A percentile compares a stretch with the other conserved stretches of the same genome.
phyloP scores from a whole-genome alignment of 441 rosid species.

The Croton setiger region DNA sequence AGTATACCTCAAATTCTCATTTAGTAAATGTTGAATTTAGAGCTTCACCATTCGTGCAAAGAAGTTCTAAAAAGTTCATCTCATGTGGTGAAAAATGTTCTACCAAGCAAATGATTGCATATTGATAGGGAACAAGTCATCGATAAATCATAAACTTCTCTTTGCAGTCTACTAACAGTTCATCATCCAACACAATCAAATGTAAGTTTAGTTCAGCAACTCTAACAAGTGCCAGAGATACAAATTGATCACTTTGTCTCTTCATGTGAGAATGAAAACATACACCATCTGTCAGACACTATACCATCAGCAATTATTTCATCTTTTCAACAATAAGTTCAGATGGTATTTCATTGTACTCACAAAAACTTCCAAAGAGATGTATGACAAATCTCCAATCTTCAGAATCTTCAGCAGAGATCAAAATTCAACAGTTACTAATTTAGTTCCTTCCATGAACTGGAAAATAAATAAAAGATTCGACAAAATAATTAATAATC shows the following conservation, averaged over 20 bases:
- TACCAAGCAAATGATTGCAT: not conserved
- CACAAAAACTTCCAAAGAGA: constrained; percentile 21
- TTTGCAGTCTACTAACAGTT: constrained; percentile 6
- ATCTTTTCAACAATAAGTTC: constrained; percentile 25
- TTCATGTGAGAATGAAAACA: constrained; percentile 18
- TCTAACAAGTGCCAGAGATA: constrained; percentile 10
- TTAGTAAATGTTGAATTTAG: not conserved
- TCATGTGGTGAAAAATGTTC: not conserved
- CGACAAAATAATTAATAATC: not conserved
- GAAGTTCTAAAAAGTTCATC: not conserved
- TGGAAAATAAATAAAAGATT: constrained; percentile 7
- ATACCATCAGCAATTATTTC: constrained; percentile 8
- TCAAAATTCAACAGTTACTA: constrained; percentile 13
- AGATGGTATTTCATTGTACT: constrained; percentile 19
- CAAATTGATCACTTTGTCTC: constrained; percentile 12
- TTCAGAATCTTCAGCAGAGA: constrained; percentile 10
- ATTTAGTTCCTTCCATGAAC: constrained; percentile 14
- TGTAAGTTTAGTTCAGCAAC: constrained; percentile 2
- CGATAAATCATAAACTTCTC: constrained; percentile 3
- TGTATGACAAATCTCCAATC: constrained; percentile 22
- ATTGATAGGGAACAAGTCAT: not conserved
- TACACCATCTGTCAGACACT: constrained; percentile 13
- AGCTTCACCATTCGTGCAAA: not conserved
- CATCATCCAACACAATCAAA: constrained; percentile 4
- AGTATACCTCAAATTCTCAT: too few species aligned